Base-by-base conservation (phyloP, 345 rosid genomes). In the Theobroma cacao region DNA sequence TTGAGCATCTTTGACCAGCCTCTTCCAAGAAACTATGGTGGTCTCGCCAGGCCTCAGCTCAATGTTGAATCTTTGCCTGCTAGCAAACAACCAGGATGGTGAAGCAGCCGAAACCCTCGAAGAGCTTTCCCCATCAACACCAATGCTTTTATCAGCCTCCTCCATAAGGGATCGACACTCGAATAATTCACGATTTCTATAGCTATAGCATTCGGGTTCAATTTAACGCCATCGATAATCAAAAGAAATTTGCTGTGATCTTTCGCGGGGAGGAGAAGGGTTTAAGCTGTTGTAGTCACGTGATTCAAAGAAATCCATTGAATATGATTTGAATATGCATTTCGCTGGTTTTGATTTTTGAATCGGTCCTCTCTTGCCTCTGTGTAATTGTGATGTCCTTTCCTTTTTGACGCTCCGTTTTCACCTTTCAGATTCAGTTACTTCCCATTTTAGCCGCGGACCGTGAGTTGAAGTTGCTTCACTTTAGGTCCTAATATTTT, bases 31-130 rank as follows among this genome's bases (percentile, higher is more conserved):
- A 36, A 84, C 86, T 26, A 84, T 84, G 3, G 86, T 84, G 55
- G 86, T 84, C 82, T 80, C 86, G 13, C 84, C 86, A 30, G 86
- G 86, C 79, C 72, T 75, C 33, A 84, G 84, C 72, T 84, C 86
- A 75, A 81, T 78, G 71, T 62, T 38, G 80, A 84, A 84, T 75
- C 81, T 76, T 75, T 77, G 79, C 78, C 86, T 75, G 22, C 36
- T 43, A 48, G 67, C 81, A 72, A 2, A 33, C 43, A 72, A 72
- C 62, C 63, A 58, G 48, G 72, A 59, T 4, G 64, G n/a, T 13
- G 43, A 68, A 20, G 56, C 12, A 26, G 79, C 34, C 20, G 79
- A 24, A 47, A 63, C 72, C 75, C 67, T 77, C 18, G 77, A 79
- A 47, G 80, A 82, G 38, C 36, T 64, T 63, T 45, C 78, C 24